These are phyloP conservation scores for Penicillium capsulatum DNA, from an alignment of 2,329 filamentous ascomycete species.

Conservation along the genomic window DNA sequence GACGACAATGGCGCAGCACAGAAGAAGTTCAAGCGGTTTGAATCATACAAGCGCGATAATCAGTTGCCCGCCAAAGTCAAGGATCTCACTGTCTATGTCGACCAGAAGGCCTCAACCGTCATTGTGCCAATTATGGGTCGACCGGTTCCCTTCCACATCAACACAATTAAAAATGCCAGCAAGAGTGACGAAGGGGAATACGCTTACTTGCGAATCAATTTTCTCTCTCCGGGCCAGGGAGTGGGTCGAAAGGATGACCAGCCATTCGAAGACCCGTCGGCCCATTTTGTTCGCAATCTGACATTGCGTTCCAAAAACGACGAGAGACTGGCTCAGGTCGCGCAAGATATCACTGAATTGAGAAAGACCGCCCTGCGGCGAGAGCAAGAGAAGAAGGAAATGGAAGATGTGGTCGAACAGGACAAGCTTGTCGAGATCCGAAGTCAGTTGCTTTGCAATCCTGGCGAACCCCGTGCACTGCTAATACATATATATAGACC, in stretches of 20 bases:
- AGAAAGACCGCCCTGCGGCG: conserved; percentile 88
- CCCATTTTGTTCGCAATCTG: conserved; percentile 91
- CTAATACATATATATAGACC: conserved; percentile 58
- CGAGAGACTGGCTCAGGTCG: conserved; percentile 82
- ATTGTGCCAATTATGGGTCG: conserved; percentile 96
- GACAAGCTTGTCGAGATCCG: conserved; percentile 94
- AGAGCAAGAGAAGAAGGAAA: conserved; percentile 98
- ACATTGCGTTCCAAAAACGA: conserved; percentile 91
- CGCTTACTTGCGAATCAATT: conserved; percentile 92
- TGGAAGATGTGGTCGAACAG: conserved; percentile 98
- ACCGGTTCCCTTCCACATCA: conserved; percentile 95
- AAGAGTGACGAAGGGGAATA: conserved; percentile 95
- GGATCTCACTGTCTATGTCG: conserved; percentile 84
- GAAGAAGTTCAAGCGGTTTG: conserved; percentile 98
- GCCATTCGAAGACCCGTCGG: conserved; percentile 91
- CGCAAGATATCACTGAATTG: conserved; percentile 89
- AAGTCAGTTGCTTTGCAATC: conserved; percentile 56
- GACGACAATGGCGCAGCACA: conserved; percentile 85
- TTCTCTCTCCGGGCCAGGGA: conserved; percentile 93
- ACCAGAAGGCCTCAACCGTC: conserved; percentile 83
- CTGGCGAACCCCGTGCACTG: background rate
- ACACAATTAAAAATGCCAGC: conserved; percentile 97
- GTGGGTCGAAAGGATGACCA: conserved; percentile 96
- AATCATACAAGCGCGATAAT: conserved; percentile 97
- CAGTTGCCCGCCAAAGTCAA: conserved; percentile 79